phyloP scores from a whole-genome alignment of 306 rosid genomes.

The Begonia peltatifolia region DNA sequence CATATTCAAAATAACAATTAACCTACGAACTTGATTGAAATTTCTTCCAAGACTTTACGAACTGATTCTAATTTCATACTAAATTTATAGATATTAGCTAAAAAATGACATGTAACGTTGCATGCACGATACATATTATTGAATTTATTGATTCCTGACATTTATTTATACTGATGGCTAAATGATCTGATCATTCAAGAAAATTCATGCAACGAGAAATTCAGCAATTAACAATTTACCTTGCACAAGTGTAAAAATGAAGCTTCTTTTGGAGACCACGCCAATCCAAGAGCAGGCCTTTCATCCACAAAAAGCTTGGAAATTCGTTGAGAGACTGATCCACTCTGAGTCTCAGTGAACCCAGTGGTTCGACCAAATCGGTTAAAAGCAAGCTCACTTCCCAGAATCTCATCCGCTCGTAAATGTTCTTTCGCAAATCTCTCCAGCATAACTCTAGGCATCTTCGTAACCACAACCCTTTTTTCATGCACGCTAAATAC shows the following conservation, averaged over 20 bases:
- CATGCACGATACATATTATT: background rate
- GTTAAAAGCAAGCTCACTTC: conserved; percentile 34
- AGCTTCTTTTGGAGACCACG: conserved; percentile 15
- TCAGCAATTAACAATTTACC: conserved; percentile 20
- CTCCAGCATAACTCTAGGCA: conserved; percentile 67
- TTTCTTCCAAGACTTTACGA: too few relatives aligned
- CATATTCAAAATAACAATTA: background rate
- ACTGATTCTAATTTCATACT: background rate
- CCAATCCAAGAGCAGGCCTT: conserved; percentile 33
- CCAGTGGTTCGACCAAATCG: conserved; percentile 71
- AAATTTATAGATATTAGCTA: background rate
- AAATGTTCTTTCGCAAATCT: conserved; percentile 71
- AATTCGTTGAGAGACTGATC: conserved; percentile 14
- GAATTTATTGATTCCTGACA: too few relatives aligned
- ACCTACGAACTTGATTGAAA: background rate
- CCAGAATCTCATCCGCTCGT: conserved; percentile 58
- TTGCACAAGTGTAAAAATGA: conserved; percentile 39
- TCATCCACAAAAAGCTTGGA: conserved; percentile 21
- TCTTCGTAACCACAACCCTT: conserved; percentile 50
- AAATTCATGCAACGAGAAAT: background rate
- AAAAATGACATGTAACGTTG: background rate
- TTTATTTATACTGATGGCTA: too few relatives aligned
- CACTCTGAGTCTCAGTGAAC: conserved; percentile 14
- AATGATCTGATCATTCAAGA: too few relatives aligned
- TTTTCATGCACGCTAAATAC: conserved; percentile 22